Percentiles rank a stretch among this genome's conserved stretches.
Evolutionary conservation across 257 asterid species (phyloP).

Genomic region (Parsonsia alboflavescens): DNA sequence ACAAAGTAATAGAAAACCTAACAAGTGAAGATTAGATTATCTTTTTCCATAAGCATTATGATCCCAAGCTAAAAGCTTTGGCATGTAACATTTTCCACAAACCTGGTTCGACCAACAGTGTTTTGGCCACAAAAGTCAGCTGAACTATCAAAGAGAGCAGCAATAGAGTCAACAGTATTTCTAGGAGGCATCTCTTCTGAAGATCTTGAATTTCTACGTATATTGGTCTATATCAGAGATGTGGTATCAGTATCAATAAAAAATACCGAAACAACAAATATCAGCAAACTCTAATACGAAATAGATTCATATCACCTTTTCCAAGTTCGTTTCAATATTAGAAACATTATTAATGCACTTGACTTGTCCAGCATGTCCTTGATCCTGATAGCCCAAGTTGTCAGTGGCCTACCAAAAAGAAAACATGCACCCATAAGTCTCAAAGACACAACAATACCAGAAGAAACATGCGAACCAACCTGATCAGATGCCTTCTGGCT

Average conservation of each 20-base stretch:
- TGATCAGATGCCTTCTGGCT: slow-evolving; percentile 34
- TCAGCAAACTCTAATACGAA: neutral
- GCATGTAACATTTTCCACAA: slow-evolving; percentile 7
- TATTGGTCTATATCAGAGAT: slow-evolving; percentile 27
- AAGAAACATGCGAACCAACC: slow-evolving; percentile 28
- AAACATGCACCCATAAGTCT: neutral
- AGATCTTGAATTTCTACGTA: slow-evolving; percentile 26
- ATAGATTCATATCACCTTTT: slow-evolving; percentile 8
- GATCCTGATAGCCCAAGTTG: slow-evolving; percentile 11
- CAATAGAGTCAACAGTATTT: slow-evolving; percentile 22
- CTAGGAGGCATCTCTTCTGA: slow-evolving; percentile 34
- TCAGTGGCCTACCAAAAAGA: slow-evolving; percentile 3
- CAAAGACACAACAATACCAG: neutral
- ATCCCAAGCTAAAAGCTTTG: slow-evolving; percentile 6
- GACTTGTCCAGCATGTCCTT: slow-evolving; percentile 11
- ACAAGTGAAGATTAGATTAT: neutral
- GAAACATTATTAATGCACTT: slow-evolving; percentile 4
- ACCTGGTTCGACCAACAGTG: slow-evolving; percentile 33
- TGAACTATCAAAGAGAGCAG: slow-evolving; percentile 27
- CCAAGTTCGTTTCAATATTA: neutral
- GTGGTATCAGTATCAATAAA: slow-evolving; percentile 4
- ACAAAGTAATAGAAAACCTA: neutral
- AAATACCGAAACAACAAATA: slow-evolving; percentile 1
- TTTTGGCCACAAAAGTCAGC: slow-evolving; percentile 22
- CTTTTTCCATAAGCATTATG: neutral